Base-by-base conservation (phyloP, 345 rosid genomes). In the Mercurialis annua region DNA sequence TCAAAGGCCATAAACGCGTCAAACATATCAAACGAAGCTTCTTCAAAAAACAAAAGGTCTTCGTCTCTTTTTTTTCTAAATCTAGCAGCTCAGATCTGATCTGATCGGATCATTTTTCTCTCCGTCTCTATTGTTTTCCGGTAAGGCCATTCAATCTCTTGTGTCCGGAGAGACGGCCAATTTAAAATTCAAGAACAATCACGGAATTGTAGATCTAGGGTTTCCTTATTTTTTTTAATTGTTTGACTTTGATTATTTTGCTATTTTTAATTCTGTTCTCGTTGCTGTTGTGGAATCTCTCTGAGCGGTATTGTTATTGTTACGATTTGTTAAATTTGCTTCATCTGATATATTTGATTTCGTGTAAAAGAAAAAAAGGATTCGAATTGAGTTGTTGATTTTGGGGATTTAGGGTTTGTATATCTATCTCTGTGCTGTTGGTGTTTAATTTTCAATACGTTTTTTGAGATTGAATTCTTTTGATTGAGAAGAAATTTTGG, bases 401-500 rank as follows among this genome's bases (percentile, higher is more conserved):
- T 43, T 29, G 12, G 7, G 52, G 30, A 8, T 10, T 59, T 59
- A 6, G 48, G 65, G 38, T 24, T 62, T 6, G 52, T 31, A 14
- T 61, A 15, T 27, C 16, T 40, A 15, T 27, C 16, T n/a, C n/a
- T n/a, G n/a, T n/a, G n/a, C n/a, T 62, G 21, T 44, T 51, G 36
- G 14, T 62, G 31, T 26, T 3, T 62, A 38, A 36, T 62, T 40
- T 62, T 62, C n/a, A n/a, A 44, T 44, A 15, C 21, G 30, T 43
- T 61, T n/a, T 9, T 40, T n/a, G 52, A 40, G 27, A 4, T 40
- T 70, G 56, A 17, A 62, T n/a, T n/a, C n/a, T 75, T 71, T 81
- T 83, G 49, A 77, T 81, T 79, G 72, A 69, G 76, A 64, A 76
- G 86, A 67, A 76, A 78, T 66, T 82, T 77, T 78, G 83, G 90